Conservation (phyloP, 495 filamentous ascomycete species). For the Penicillium manginii region DNA sequence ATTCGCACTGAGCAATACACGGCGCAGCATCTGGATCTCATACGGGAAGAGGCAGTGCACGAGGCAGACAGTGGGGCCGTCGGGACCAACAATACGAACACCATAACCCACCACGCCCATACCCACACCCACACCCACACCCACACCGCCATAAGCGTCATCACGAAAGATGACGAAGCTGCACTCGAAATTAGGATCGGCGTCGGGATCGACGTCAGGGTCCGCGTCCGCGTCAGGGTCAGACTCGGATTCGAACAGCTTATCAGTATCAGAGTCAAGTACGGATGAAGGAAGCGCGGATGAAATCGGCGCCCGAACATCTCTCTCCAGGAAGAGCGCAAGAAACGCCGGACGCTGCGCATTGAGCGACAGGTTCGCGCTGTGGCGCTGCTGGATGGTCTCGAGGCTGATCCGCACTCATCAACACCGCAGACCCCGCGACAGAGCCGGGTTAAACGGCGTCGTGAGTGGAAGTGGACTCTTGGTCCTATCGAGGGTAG, state of each 20-base stretch:
- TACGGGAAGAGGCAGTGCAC: constrained; percentile 18
- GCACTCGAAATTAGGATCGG: background rate
- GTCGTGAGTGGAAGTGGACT: constrained; percentile 62
- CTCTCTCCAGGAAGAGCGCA: constrained; percentile 31
- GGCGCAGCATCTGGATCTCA: constrained; percentile 44
- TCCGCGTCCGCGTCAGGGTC: background rate
- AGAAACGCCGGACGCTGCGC: constrained; percentile 43
- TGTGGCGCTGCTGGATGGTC: constrained; percentile 43
- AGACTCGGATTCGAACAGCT: constrained; percentile 16
- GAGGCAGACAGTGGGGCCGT: constrained; percentile 16
- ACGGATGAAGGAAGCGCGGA: constrained; percentile 42
- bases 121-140: constrained; percentile 6
- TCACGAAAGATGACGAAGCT: background rate
- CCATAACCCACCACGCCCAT: constrained; percentile 11
- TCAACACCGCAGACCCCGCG: constrained; percentile 54
- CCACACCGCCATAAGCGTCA: constrained; percentile 30
- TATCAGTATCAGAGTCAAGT: constrained; percentile 41
- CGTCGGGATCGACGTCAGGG: background rate
- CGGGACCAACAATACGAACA: constrained; percentile 7
- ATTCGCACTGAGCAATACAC: constrained; percentile 57
- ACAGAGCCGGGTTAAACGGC: constrained; percentile 52
- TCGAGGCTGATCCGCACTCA: constrained; percentile 34
- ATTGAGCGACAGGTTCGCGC: constrained; percentile 47
- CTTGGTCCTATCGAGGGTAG: constrained; percentile 43
- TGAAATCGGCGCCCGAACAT: constrained; percentile 10